Evolutionary conservation across 139 green algal genomes (phyloP), one percentile per base, ranked within the genome.

Genomic region (Marvania coccoides): DNA sequence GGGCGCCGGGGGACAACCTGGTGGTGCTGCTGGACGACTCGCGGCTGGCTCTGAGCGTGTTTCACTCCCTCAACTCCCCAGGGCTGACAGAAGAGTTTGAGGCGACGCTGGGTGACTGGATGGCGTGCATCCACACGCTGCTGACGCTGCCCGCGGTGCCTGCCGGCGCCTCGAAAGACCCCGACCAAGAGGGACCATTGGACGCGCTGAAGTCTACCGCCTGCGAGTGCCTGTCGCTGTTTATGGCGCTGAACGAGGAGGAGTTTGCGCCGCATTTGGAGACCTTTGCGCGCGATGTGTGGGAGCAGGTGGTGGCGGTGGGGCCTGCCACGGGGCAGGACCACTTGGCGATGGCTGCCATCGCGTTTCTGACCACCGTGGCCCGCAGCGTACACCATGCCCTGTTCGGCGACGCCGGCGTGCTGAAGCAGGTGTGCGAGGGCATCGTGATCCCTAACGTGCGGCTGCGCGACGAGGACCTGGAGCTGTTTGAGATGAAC

Each of bases 401-500:
- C 38, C 80, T 98, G 24, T 98, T 98, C 48, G 64, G 73, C 12
- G 71, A 76, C 9, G 76, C 62, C 5, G 39, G 36, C 61, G 56
- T 48, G 39, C 75, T 90, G 58, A 71, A 80, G 47, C 83, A 92
- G 75, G 83, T 96, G 42, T 92, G 83, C 47, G 86, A 95, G 70
- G 70, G 72, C 24, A 88, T 98, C 61, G 76, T 97, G 8, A 84
- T 98, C 45, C 92, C 92, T 30, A 96, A 96, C 75, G 35, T 94
- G 28, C 70, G 71, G 46, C 60, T 88, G 62, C 64, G 76, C 10
- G 78, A 82, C 5, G 73, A 76, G 35, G 81, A 94, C 56, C 81
- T 93, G 69, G 91, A 98, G 81, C 70, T 93, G 39, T 98, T 98
- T 77, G 87, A 97, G 42, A 88, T 92, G 65, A 97, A 98, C 76